Evolutionary conservation across 345 rosid species (phyloP), one percentile per base, ranked within the genome.

Genomic region (Bruguiera gymnorhiza): DNA sequence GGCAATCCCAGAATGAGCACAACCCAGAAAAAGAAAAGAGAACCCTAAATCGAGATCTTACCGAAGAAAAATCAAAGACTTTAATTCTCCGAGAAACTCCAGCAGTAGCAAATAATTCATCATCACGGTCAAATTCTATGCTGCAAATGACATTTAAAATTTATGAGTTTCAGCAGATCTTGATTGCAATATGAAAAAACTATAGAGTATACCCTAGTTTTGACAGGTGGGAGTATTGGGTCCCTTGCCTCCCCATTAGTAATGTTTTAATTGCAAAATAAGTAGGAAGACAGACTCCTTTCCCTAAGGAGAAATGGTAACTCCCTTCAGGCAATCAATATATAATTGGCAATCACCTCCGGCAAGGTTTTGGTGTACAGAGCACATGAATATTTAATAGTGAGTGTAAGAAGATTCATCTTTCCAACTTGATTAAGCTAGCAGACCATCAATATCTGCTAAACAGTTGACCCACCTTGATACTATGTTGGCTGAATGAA

Each of bases 81-180:
- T 96, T 92, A 70, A 96, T 96, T 70, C 96, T 81, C 75, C 96
- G 77, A 56, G 99, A 96, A 68, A 96, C 99, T 77, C 99, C 99
- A 67, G 98, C 99, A 55, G 97, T 92, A 59, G 99, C 99, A 79
- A 92, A 96, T 68, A 86, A 74, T 80, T 96, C 96, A 81, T 92
- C 97, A 74, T 96, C 98, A n/a, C 95, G 87, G 72, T 96, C 94
- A 83, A 96, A 96, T 78, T 96, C 98, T 79, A 89, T 90, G 91
- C 99, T 96, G 97, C 78, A 65, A 70, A 29, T 11, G n/a, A 70
- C 19, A 70, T 31, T 32, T 68, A 66, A 56, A 63, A 65, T 39
- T 65, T 50, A 60, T 34, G 46, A 67, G 55, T 46, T 63, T 63
- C 64, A 76, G 75, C 59, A 67, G 21, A 46, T 61, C 31, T 48